Conservation (phyloP, 352 stramenopile species). For the Globisporangium viniferum region DNA sequence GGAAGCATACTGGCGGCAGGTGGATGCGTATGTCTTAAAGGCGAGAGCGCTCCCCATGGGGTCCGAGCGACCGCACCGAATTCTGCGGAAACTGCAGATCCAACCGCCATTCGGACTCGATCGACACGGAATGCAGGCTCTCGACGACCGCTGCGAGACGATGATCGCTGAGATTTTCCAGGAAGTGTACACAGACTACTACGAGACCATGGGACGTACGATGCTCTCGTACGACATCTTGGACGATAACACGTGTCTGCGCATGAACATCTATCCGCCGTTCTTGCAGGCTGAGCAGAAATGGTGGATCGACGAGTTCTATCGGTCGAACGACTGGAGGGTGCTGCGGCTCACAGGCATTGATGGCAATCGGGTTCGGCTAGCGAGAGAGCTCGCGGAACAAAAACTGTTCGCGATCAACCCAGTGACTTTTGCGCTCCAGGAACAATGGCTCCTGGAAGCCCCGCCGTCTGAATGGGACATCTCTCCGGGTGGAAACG, state of each 20-base stretch:
- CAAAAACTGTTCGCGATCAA: slow-evolving; percentile 72
- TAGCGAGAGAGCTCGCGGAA: slow-evolving; percentile 38
- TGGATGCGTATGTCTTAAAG: slow-evolving; percentile 56
- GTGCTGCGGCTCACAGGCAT: slow-evolving; percentile 82
- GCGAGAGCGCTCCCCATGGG: slow-evolving; percentile 64
- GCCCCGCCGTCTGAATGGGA: slow-evolving; percentile 71
- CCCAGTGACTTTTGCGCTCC: slow-evolving; percentile 79
- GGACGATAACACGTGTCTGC: slow-evolving; percentile 58
- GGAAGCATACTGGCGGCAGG: slow-evolving; percentile 79
- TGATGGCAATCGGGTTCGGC: slow-evolving; percentile 37
- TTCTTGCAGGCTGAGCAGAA: slow-evolving; percentile 80
- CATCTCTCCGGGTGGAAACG: slow-evolving; percentile 33
- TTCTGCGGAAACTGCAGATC: slow-evolving; percentile 72
- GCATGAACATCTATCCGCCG: slow-evolving; percentile 80
- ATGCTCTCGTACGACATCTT: slow-evolving; percentile 90
- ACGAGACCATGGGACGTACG: slow-evolving; percentile 63
- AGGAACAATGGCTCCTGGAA: slow-evolving; percentile 87
- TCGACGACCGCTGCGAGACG: slow-evolving; percentile 62
- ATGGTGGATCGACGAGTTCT: slow-evolving; percentile 82
- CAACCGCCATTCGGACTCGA: slow-evolving; percentile 48
- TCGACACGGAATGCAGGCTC: slow-evolving; percentile 33
- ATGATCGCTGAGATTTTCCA: slow-evolving; percentile 76
- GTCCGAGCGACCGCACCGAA: slow-evolving; percentile 51
- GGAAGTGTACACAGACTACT: slow-evolving; percentile 77
- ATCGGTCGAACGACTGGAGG: slow-evolving; percentile 72